Base-by-base conservation (phyloP, 768 basidiomycete genomes). In the Termitomyces sp. region DNA sequence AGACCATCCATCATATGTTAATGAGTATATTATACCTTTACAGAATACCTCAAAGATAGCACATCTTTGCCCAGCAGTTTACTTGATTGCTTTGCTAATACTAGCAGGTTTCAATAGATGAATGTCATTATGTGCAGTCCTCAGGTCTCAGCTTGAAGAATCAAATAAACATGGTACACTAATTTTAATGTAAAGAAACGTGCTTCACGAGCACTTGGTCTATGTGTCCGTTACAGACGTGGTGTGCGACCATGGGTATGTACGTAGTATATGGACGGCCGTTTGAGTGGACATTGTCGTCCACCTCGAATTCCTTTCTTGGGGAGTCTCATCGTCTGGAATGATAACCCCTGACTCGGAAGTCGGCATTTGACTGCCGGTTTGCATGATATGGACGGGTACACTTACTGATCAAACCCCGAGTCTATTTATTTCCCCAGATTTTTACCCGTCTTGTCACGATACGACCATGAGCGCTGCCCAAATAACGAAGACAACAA, bases 381-480 rank as follows among this genome's bases (percentile, higher is more conserved):
- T 33, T 53, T 45, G 36, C 47, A 46, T 54, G 49, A 51, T 36
- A 51, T 22, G 28, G 45, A 42, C 59, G 47, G 46, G 47, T 48
- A 43, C 46, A 60, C 24, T 45, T 47, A 22, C 59, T 48, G 33
- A 32, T 47, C 38, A 26, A 52, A 43, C 52, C 46, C 55, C 52
- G 53, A 54, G 33, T 47, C 49, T 30, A 35, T 44, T 30, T 40
- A 49, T 54, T 26, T 30, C 58, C 54, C 12, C 57, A 20, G 48
- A 20, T 33, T 32, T 35, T 6, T 42, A 56, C 48, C 53, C 60
- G 24, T 30, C 43, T 35, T 54, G 42, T 58, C 54, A 40, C 53
- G 47, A 58, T 40, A 53, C 65, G 40, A 70, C 60, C 60, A 83
- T 83, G 83, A 80, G 70, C 57, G 52, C 68, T 24, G 57, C 64